Percentiles rank a stretch among this genome's conserved stretches.
These are phyloP conservation scores for Exophiala viscosa DNA, from an alignment of 2,329 filamentous ascomycete species.

Conservation along the genomic window DNA sequence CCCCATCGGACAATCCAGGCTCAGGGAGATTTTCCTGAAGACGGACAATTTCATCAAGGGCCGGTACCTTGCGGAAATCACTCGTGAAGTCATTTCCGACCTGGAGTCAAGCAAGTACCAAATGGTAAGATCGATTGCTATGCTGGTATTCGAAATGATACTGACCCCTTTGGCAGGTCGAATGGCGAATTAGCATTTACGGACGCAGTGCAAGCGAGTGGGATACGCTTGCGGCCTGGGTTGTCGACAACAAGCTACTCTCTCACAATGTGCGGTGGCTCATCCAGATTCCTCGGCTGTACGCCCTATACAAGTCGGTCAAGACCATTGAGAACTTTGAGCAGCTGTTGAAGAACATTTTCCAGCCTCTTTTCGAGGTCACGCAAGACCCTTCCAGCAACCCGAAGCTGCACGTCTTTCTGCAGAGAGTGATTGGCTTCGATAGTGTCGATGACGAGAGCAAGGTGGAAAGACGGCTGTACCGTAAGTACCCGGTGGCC, in stretches of 20 bases:
- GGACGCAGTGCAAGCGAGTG: conserved; percentile 89
- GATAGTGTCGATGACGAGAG: conserved; percentile 98
- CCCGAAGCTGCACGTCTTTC: conserved; percentile 88
- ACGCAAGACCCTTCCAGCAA: conserved; percentile 82
- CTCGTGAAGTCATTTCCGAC: conserved; percentile 95
- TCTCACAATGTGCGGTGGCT: conserved; percentile 98
- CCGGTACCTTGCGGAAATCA: conserved; percentile 93
- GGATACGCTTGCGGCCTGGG: conserved; percentile 97
- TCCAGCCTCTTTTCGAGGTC: conserved; percentile 90
- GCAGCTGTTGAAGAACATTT: conserved; percentile 84
- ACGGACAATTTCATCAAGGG: conserved; percentile 98
- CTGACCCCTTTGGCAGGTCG: conserved; percentile 45
- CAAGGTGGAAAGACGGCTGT: conserved; percentile 90
- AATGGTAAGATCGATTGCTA: conserved; percentile 58
- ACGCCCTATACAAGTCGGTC: conserved; percentile 90
- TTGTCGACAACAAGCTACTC: conserved; percentile 96
- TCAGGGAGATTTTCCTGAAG: conserved; percentile 97
- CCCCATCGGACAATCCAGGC: conserved; percentile 87
- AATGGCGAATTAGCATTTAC: conserved; percentile 98
- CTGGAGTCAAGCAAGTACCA: conserved; percentile 98
- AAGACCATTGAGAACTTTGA: conserved; percentile 86
- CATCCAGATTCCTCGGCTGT: conserved; percentile 89
- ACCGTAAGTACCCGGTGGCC: conserved; percentile 89
- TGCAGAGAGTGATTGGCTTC: conserved; percentile 93
- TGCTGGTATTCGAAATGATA: neutral